Conservation (phyloP, 179 eudicot genomes). For the Nepenthes alata region DNA sequence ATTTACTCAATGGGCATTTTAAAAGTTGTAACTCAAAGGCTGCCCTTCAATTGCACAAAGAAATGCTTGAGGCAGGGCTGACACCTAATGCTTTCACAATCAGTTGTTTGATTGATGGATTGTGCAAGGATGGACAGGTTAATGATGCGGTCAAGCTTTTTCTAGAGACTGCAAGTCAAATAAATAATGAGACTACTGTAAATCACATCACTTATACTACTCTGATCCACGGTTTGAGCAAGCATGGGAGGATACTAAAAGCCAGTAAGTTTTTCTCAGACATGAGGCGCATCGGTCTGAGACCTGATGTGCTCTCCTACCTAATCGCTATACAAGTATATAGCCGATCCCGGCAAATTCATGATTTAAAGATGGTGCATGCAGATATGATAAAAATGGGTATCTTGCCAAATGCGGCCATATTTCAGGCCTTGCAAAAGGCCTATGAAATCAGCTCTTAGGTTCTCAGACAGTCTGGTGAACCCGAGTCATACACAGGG, state of each 20-base stretch:
- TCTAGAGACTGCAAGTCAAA: conserved; percentile 24
- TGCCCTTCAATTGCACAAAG: conserved; percentile 56
- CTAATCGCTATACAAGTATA: conserved; percentile 30
- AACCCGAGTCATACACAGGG: background rate
- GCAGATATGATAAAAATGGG: conserved; percentile 82
- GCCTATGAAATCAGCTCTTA: conserved; percentile 35
- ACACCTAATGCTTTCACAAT: conserved; percentile 53
- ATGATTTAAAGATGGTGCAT: conserved; percentile 50
- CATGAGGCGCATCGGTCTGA: conserved; percentile 42
- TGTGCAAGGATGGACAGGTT: conserved; percentile 53
- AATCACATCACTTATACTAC: conserved; percentile 58
- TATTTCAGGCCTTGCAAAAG: conserved; percentile 24
- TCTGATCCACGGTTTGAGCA: conserved; percentile 54
- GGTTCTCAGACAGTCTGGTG: conserved; percentile 29
- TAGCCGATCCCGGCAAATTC: conserved; percentile 26
- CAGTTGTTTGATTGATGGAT: conserved; percentile 64
- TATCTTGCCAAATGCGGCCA: conserved; percentile 25
- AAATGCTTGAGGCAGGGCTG: conserved; percentile 56
- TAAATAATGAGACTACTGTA: conserved; percentile 14
- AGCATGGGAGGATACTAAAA: conserved; percentile 41
- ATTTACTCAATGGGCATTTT: conserved; percentile 66
- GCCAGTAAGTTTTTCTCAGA: conserved; percentile 57
- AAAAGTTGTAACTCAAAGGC: conserved; percentile 36
- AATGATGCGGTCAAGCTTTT: conserved; percentile 46
- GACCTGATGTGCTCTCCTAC: conserved; percentile 46